Evolutionary conservation across 2,329 filamentous ascomycete species (phyloP).

Genomic region (Colletotrichum sp.): DNA sequence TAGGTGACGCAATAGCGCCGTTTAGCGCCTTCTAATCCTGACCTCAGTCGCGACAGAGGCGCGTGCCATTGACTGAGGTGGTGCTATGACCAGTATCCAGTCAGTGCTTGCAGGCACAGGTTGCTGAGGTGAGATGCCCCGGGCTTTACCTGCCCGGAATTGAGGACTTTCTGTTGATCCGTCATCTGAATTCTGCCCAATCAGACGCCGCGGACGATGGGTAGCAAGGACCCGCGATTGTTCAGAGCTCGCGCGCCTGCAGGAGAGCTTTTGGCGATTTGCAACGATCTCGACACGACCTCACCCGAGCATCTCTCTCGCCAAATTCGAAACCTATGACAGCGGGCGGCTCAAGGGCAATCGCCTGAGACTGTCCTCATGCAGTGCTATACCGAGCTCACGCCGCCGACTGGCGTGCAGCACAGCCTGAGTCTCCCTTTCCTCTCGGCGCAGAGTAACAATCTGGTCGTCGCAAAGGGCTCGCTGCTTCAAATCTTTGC

Average conservation of each 20-base stretch:
- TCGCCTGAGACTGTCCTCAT: conserved; percentile 56
- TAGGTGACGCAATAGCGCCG: conserved; percentile 2
- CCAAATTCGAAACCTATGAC: conserved; percentile 9
- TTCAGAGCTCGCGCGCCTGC: conserved; percentile 1
- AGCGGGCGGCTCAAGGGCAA: conserved; percentile 1
- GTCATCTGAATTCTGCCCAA: neutral
- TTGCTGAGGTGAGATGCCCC: neutral
- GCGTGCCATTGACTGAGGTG: neutral
- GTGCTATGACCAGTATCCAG: neutral
- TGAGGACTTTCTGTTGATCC: neutral
- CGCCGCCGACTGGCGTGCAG: conserved; percentile 92
- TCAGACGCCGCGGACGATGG: neutral
- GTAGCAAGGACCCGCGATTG: neutral
- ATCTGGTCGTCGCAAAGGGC: conserved; percentile 90
- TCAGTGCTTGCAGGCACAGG: neutral
- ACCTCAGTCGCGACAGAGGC: neutral
- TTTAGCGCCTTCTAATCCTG: neutral
- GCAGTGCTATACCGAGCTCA: conserved; percentile 98
- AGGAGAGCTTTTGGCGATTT: conserved; percentile 1
- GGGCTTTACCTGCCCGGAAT: neutral
- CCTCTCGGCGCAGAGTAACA: conserved; percentile 75
- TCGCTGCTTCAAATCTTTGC: conserved; percentile 93
- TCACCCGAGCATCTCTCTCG: neutral
- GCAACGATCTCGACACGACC: neutral
- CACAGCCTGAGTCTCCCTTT: conserved; percentile 84